Evolutionary conservation across 345 rosid species (phyloP).

Genomic region (Citrus hindsii): DNA sequence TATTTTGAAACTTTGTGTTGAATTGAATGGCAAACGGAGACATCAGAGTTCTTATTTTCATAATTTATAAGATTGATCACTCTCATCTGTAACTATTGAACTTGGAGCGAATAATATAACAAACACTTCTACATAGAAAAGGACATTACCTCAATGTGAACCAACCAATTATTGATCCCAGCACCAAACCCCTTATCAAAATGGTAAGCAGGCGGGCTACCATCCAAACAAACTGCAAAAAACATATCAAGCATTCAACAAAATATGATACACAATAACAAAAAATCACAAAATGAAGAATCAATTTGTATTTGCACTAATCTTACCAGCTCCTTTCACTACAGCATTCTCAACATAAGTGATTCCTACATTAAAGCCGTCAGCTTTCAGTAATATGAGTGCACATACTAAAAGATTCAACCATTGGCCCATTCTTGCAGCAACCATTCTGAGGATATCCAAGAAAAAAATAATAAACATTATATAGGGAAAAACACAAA

Average conservation of each 20-base stretch:
- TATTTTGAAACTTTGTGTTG: not conserved
- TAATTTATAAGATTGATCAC: not conserved
- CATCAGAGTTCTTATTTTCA: not conserved
- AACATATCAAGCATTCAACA: not conserved
- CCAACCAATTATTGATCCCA: slow-evolving; percentile 79
- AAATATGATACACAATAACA: not conserved
- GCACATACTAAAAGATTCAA: slow-evolving; percentile 34
- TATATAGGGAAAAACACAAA: not conserved
- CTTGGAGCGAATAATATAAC: not conserved
- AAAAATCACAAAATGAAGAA: not conserved
- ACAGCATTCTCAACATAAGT: slow-evolving; percentile 63
- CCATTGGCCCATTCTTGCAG: slow-evolving; percentile 44
- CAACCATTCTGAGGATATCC: slow-evolving; percentile 55
- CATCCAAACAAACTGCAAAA: slow-evolving; percentile 89
- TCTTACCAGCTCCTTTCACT: slow-evolving; percentile 81
- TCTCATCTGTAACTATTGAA: not conserved
- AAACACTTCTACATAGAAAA: not conserved
- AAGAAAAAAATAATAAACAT: not conserved
- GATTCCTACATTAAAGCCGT: slow-evolving; percentile 52
- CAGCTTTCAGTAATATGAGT: slow-evolving; percentile 34
- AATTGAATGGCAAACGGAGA: not conserved
- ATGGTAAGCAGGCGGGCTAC: slow-evolving; percentile 96
- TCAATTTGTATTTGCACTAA: not conserved
- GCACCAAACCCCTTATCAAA: slow-evolving; percentile 69
- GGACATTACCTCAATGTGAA: slow-evolving; percentile 74